Evolutionary conservation across 2,329 filamentous ascomycete species (phyloP).

Genomic region (Taxawa tesnikishii): DNA sequence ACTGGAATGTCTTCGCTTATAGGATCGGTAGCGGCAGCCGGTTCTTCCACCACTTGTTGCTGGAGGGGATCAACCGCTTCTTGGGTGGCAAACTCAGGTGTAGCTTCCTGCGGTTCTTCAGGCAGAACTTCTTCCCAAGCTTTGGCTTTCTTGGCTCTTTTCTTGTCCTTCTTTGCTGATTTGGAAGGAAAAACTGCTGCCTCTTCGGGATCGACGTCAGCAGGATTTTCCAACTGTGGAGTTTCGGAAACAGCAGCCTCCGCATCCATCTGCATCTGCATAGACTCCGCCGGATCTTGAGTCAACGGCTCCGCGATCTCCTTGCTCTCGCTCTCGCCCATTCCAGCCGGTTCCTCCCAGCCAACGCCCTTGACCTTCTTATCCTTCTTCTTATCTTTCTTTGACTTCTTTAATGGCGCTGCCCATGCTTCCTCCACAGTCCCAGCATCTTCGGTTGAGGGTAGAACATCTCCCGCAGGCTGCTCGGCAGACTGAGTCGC

Average conservation of each 20-base stretch:
- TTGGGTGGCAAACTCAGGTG: no score
- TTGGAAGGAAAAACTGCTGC: slow-evolving; percentile 6
- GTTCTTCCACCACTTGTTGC: no score
- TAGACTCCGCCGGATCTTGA: background rate
- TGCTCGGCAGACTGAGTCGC: no score
- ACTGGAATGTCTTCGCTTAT: no score
- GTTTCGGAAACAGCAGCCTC: background rate
- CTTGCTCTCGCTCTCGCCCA: no score
- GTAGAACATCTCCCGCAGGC: no score
- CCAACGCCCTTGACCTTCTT: background rate
- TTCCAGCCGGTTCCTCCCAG: no score
- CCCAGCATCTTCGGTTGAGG: no score
- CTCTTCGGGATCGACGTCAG: background rate
- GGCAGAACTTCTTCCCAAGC: background rate
- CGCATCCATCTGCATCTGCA: background rate
- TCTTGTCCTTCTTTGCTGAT: slow-evolving; percentile 10
- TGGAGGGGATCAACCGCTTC: no score
- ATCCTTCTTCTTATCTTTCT: slow-evolving; percentile 17
- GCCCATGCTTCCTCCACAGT: background rate
- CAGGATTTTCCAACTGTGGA: no score
- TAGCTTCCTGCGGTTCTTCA: background rate
- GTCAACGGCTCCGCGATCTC: no score
- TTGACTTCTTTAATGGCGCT: slow-evolving; percentile 14
- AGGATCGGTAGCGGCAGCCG: no score
- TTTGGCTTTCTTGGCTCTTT: slow-evolving; percentile 4